Percentiles rank a stretch among this genome's conserved stretches.
These are phyloP conservation scores for Heliocybe sulcata DNA, from an alignment of 1,284 basidiomycete species.

Conservation along the genomic window DNA sequence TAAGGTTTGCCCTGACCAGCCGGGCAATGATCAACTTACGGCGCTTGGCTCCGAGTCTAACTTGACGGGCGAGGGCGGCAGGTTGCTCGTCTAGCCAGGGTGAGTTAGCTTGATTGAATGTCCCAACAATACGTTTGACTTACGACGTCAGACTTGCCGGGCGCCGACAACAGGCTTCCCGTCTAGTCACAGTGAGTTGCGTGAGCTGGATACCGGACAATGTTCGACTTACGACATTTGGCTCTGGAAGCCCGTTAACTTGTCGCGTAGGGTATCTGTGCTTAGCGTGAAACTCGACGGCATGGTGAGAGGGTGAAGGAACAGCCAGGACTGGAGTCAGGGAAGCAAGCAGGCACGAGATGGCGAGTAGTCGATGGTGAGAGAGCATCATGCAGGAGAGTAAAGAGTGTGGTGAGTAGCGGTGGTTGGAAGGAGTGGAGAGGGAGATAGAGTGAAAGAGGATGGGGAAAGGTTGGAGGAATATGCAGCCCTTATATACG, in stretches of 20 bases:
- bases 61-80: too few relatives aligned
- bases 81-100: too few relatives aligned
- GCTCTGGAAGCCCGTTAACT: background rate
- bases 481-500: background rate
- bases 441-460: background rate
- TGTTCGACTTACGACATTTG: too few relatives aligned
- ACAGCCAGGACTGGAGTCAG: conserved; percentile 5
- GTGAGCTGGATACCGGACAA: too few relatives aligned
- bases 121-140: too few relatives aligned
- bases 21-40: background rate
- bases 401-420: background rate
- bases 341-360: background rate
- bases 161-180: too few relatives aligned
- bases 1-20: too few relatives aligned
- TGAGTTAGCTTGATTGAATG: too few relatives aligned
- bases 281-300: conserved; percentile 3
- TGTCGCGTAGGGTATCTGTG: background rate
- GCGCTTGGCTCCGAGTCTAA: background rate
- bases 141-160: too few relatives aligned
- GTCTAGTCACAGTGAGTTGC: too few relatives aligned
- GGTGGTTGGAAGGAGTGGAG: background rate
- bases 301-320: conserved; percentile 6
- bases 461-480: background rate
- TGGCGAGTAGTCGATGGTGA: background rate
- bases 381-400: background rate